phyloP scores from a whole-genome alignment of 352 stramenopile genomes.

The Plasmopara muralis region DNA sequence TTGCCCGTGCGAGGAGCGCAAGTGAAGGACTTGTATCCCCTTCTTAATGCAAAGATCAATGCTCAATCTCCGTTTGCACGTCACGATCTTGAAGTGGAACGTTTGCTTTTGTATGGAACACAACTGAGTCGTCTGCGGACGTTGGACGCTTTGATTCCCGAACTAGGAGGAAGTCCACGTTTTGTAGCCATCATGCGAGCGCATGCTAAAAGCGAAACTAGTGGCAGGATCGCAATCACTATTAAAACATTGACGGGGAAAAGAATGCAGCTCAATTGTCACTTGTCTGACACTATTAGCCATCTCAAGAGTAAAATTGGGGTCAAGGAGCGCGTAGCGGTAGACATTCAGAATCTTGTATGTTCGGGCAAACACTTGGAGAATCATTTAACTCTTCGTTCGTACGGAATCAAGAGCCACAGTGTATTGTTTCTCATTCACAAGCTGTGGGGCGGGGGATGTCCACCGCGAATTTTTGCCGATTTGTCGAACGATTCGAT shows the following conservation, averaged over 20 bases:
- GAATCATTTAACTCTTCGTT: constrained; percentile 1
- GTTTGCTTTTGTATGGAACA: constrained; percentile 1
- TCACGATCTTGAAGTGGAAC: not conserved
- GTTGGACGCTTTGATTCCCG: constrained; percentile 6
- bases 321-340: constrained; percentile 4
- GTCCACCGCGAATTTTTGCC: constrained; percentile 1
- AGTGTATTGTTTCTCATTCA: constrained; percentile 1
- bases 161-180: constrained; percentile 5
- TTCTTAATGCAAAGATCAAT: constrained; percentile 2
- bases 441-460: constrained; percentile 1
- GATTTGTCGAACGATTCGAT: constrained; percentile 5
- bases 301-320: constrained; percentile 7
- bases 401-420: constrained; percentile 5
- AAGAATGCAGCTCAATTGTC: not conserved
- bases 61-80: not conserved
- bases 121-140: not conserved
- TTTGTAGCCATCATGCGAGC: constrained; percentile 5
- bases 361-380: constrained; percentile 8
- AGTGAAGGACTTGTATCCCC: not conserved
- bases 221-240: not conserved
- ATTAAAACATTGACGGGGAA: constrained; percentile 7
- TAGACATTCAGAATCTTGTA: constrained; percentile 5
- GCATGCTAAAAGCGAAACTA: not conserved
- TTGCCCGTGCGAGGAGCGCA: not conserved
- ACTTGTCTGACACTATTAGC: not conserved